Base-by-base conservation (phyloP, 139 green algal species). In the Chlorella sp. region DNA sequence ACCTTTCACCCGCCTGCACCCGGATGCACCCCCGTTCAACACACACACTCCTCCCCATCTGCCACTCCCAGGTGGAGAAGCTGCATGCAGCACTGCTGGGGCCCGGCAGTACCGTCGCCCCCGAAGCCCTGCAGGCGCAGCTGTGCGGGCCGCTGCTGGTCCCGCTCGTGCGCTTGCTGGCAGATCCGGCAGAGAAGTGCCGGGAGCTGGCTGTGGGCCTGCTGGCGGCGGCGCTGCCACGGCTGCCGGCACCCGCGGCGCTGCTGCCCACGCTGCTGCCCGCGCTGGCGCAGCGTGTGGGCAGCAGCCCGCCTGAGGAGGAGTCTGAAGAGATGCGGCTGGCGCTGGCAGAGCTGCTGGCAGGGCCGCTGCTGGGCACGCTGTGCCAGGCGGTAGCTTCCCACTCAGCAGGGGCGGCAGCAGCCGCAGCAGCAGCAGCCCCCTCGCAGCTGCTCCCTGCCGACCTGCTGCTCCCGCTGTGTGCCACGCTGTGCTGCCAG, bases 301-400 rank as follows among this genome's bases (percentile, higher is more conserved):
- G 94, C 7, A 76, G 87, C 28, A 57, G 93, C 16, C 96, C 95
- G 34, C 94, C 97, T 42, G 64, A 91, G 36, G 93, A 98, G 88
- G 81, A 91, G 9, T 92, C 94, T 16, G 96, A 97, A 85, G 96
- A 97, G 90, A 64, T 95, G 36, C 91, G 92, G 1, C 86, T 93
- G 69, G 53, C 66, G 40, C 66, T 94, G 30, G 66, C 76, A 7
- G 42, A 82, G 24, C 82, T 94, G 36, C 39, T 93, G 39, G 89
- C 61, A 2, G 89, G 81, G 9, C 85, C 84, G 15, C 40, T 88
- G 66, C 84, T 88, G 68, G 79, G 79, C 75, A 53, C 71, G 3
- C 71, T 78, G 71, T 11, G 30, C 19, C 30, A 78, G 48, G 48
- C 48, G 48, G 48, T n/a, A n/a, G n/a, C 48, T 9, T 57, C 48